A percentile compares a stretch with the other conserved stretches of the same genome.
Conservation (phyloP, 2,329 filamentous ascomycete genomes). For the Pezicula carpinea region DNA sequence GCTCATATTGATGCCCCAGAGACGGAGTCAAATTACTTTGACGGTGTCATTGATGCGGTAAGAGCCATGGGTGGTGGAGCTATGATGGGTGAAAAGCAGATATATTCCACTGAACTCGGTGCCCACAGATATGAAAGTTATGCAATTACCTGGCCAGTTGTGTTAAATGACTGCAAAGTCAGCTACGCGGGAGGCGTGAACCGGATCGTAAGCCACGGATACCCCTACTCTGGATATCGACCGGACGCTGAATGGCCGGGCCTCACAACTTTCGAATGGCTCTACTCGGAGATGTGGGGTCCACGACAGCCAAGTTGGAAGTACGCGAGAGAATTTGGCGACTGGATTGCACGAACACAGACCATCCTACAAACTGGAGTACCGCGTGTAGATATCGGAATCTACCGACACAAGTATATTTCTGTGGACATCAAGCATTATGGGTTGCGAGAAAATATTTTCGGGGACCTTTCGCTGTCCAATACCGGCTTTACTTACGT, state of each 20-base stretch:
- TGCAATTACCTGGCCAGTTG: constrained; percentile 6
- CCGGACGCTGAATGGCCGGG: constrained; percentile 2
- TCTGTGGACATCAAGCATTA: constrained; percentile 1
- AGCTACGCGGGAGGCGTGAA: constrained; percentile 1
- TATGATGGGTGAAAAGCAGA: constrained; percentile 5
- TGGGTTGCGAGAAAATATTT: constrained; percentile 2
- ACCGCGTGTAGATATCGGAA: constrained; percentile 5
- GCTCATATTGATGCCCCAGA: constrained; percentile 2
- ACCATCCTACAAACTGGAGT: constrained; percentile 4
- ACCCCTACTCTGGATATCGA: constrained; percentile 3
- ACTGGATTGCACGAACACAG: constrained; percentile 5
- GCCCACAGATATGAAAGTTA: constrained; percentile 5
- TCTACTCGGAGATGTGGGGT: constrained; percentile 4
- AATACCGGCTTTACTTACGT: constrained; percentile 5
- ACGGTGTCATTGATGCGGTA: constrained; percentile 5
- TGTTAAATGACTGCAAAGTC: constrained; percentile 3
- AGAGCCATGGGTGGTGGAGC: constrained; percentile 7
- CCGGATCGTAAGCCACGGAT: constrained; percentile 1
- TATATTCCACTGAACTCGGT: constrained; percentile 6
- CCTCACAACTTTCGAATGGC: constrained; percentile 3
- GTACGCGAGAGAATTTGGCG: not conserved
- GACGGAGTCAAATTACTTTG: not conserved
- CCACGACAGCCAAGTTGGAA: constrained; percentile 4
- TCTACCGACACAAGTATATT: constrained; percentile 2
- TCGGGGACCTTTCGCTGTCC: not conserved